Percentiles rank a stretch among this genome's conserved stretches.
Evolutionary conservation across 2,329 filamentous ascomycete genomes (phyloP).

Genomic region (Coniochaeta sp.): DNA sequence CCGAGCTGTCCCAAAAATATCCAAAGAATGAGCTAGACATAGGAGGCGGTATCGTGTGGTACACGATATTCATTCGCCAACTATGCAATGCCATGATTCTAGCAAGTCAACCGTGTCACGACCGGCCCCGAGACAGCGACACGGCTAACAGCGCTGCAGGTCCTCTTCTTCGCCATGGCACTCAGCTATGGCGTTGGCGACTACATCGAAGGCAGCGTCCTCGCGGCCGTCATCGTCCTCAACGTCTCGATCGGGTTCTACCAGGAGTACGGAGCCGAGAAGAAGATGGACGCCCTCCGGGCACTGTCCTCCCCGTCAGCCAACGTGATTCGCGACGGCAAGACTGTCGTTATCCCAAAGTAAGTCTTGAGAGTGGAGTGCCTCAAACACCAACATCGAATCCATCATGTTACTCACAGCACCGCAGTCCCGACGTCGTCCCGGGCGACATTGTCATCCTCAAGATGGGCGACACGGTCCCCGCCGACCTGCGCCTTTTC

Average conservation of each 20-base stretch:
- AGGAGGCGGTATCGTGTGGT: slow-evolving; percentile 58
- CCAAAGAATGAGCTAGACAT: slow-evolving; percentile 66
- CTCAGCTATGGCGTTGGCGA: slow-evolving; percentile 58
- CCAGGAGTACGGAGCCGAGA: slow-evolving; percentile 58
- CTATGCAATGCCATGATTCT: slow-evolving; percentile 73
- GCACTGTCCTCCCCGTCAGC: slow-evolving; percentile 57
- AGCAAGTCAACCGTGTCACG: slow-evolving; percentile 35
- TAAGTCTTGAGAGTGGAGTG: slow-evolving; percentile 24
- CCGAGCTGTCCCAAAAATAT: slow-evolving; percentile 49
- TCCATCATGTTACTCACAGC: slow-evolving; percentile 3
- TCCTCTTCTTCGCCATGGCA: slow-evolving; percentile 71
- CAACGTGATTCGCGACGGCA: slow-evolving; percentile 53
- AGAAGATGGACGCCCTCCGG: slow-evolving; percentile 58
- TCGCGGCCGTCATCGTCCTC: slow-evolving; percentile 36
- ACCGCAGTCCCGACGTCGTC: slow-evolving; percentile 51
- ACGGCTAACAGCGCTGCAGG: slow-evolving; percentile 34
- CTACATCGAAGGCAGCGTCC: slow-evolving; percentile 24
- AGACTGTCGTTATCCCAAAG: slow-evolving; percentile 50
- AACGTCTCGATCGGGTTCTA: slow-evolving; percentile 64
- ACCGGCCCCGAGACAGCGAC: slow-evolving; percentile 16
- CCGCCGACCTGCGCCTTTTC: slow-evolving; percentile 63
- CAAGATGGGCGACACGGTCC: slow-evolving; percentile 67
- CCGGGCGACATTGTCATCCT: slow-evolving; percentile 64
- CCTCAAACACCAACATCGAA: background rate
- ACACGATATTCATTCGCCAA: slow-evolving; percentile 67